phyloP scores from a whole-genome alignment of 192 early-diverging fungal genomes.

The Podochytrium sp. region DNA sequence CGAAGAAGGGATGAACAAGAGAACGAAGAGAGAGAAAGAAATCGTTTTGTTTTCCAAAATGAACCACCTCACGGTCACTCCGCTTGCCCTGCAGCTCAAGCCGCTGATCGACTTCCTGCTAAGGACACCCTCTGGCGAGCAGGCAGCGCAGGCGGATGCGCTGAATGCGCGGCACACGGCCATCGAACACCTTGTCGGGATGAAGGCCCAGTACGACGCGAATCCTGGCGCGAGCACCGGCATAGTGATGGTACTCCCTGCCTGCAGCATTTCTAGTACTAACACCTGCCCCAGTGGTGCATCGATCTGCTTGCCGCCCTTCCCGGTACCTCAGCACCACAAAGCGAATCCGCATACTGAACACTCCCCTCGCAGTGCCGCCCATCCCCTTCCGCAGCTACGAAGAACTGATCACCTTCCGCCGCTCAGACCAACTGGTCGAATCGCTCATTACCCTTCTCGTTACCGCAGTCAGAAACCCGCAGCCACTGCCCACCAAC shows the following conservation, averaged over 20 bases:
- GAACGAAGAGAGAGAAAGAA: too few species aligned
- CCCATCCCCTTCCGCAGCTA: not conserved
- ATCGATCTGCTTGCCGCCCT: not conserved
- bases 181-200: not conserved
- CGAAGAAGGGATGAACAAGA: too few species aligned
- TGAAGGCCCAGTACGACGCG: not conserved
- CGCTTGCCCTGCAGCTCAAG: not conserved
- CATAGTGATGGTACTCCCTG: not conserved
- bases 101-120: not conserved
- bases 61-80: too few species aligned
- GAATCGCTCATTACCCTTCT: constrained; percentile 1
- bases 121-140: not conserved
- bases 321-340: not conserved
- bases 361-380: not conserved
- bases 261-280: not conserved
- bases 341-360: not conserved
- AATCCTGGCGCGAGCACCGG: not conserved
- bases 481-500: not conserved
- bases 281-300: not conserved
- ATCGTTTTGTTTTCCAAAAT: not conserved
- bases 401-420: constrained; percentile 14
- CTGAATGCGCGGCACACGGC: not conserved
- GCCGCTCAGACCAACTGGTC: constrained; percentile 5
- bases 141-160: not conserved
- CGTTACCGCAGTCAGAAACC: constrained; percentile 7